Conservation (phyloP, 2,329 filamentous ascomycete genomes). For the Blastomyces emzantsi region DNA sequence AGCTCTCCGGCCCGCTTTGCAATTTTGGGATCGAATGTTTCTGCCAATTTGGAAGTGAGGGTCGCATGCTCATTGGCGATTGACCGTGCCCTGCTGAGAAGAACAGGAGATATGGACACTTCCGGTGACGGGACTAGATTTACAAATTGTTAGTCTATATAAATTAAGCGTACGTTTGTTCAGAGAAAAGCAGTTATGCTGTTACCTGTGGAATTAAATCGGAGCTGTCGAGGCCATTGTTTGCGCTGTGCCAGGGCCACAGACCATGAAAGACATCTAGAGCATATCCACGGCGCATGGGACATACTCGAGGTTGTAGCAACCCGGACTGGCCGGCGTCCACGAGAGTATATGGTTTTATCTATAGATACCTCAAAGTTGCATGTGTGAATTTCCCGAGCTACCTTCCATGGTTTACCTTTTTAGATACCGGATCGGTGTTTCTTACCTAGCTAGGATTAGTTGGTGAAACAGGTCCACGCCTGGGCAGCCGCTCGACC, state of each 20-base stretch:
- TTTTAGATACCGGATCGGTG: not conserved
- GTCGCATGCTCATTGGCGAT: constrained; percentile 48
- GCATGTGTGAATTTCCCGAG: not conserved
- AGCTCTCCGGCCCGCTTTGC: constrained; percentile 53
- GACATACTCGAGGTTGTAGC: constrained; percentile 27
- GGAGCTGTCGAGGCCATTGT: constrained; percentile 18
- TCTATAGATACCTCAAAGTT: not conserved
- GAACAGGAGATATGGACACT: constrained; percentile 41
- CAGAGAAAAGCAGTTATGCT: not conserved
- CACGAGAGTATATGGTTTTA: not conserved
- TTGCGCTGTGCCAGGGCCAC: constrained; percentile 26
- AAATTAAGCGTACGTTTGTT: not conserved
- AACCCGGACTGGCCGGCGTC: not conserved
- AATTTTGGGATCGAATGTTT: constrained; percentile 46
- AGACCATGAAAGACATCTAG: constrained; percentile 38
- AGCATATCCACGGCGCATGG: constrained; percentile 38
- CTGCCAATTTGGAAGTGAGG: constrained; percentile 44
- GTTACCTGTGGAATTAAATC: constrained; percentile 25
- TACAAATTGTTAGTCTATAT: not conserved
- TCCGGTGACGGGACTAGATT: not conserved
- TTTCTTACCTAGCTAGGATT: not conserved
- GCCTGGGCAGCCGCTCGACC: too few relatives aligned
- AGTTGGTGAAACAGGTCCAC: too few relatives aligned
- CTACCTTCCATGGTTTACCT: not conserved
- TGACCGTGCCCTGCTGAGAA: constrained; percentile 48